phyloP scores from a whole-genome alignment of 2,329 filamentous ascomycete species.

The Neonectria ditissima region DNA sequence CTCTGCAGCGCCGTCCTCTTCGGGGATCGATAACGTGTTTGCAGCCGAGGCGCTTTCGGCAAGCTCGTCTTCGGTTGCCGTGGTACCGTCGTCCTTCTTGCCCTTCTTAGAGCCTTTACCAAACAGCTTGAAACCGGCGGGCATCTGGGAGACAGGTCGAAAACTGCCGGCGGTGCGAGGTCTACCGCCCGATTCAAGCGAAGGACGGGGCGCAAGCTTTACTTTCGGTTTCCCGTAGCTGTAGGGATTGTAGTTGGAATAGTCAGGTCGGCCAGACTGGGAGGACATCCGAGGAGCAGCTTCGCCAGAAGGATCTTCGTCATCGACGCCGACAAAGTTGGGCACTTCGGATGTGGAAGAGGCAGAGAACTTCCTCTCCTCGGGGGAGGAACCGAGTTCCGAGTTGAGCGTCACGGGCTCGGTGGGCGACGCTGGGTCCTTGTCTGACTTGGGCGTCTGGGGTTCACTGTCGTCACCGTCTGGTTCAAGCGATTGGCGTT shows the following conservation, averaged over 20 bases:
- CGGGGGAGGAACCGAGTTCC: slow-evolving; percentile 63
- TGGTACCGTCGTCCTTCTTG: slow-evolving; percentile 44
- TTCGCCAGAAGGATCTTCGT: slow-evolving; percentile 58
- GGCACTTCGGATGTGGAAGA: slow-evolving; percentile 63
- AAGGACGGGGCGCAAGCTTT: slow-evolving; percentile 88
- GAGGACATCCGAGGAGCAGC: slow-evolving; percentile 61
- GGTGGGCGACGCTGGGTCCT: slow-evolving; percentile 32
- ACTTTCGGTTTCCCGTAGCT: slow-evolving; percentile 79
- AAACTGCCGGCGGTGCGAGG: slow-evolving; percentile 72
- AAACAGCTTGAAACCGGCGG: slow-evolving; percentile 80
- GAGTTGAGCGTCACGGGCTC: slow-evolving; percentile 63
- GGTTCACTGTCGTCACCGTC: slow-evolving; percentile 53
- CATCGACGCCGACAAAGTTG: slow-evolving; percentile 61
- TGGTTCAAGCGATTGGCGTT: slow-evolving; percentile 68
- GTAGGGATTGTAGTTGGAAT: slow-evolving; percentile 63
- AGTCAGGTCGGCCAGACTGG: slow-evolving; percentile 64
- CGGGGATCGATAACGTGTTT: slow-evolving; percentile 50
- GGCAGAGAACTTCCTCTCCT: slow-evolving; percentile 61
- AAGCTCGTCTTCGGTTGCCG: slow-evolving; percentile 51
- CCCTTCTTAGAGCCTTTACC: slow-evolving; percentile 67
- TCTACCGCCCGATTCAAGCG: slow-evolving; percentile 71
- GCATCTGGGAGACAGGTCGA: slow-evolving; percentile 82
- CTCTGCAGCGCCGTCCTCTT: slow-evolving; percentile 44
- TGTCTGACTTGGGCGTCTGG: slow-evolving; percentile 47
- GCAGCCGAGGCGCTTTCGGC: slow-evolving; percentile 52